Evolutionary conservation across 345 rosid genomes (phyloP).

Genomic region (Leavenworthia alabamica): DNA sequence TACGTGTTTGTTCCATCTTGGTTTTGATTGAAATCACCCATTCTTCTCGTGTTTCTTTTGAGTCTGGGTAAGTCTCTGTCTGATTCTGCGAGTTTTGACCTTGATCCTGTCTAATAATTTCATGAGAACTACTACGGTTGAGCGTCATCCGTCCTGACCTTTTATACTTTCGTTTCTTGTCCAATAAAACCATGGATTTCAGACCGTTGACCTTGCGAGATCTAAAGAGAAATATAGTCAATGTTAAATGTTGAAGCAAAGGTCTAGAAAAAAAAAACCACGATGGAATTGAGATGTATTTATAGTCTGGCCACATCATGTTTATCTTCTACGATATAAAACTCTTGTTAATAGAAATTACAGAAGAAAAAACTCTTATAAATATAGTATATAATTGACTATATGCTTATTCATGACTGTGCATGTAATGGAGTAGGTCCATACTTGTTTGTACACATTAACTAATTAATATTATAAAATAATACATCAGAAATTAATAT

Average conservation of each 20-base stretch:
- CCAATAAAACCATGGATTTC: background rate
- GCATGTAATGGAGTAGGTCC: too few relatives aligned
- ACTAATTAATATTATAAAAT: too few relatives aligned
- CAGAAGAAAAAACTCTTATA: too few relatives aligned
- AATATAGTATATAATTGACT: too few relatives aligned
- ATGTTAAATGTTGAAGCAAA: background rate
- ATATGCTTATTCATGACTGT: too few relatives aligned
- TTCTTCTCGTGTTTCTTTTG: conserved; percentile 34
- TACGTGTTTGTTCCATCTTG: conserved; percentile 45
- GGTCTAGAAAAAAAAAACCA: too few relatives aligned
- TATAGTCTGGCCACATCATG: too few relatives aligned
- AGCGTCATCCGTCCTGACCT: background rate
- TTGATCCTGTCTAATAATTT: background rate
- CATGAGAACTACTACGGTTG: background rate
- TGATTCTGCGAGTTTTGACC: background rate
- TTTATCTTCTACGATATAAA: too few relatives aligned
- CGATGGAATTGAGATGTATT: background rate
- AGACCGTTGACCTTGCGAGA: background rate
- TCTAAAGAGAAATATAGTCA: background rate
- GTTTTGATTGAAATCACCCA: conserved; percentile 68
- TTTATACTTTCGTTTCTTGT: background rate
- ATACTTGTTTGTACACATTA: too few relatives aligned
- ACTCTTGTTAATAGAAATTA: too few relatives aligned
- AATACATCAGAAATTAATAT: too few relatives aligned
- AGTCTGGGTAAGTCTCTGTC: background rate